Conservation (phyloP, 2,329 filamentous ascomycete genomes). For the Akanthomyces muscarius region DNA sequence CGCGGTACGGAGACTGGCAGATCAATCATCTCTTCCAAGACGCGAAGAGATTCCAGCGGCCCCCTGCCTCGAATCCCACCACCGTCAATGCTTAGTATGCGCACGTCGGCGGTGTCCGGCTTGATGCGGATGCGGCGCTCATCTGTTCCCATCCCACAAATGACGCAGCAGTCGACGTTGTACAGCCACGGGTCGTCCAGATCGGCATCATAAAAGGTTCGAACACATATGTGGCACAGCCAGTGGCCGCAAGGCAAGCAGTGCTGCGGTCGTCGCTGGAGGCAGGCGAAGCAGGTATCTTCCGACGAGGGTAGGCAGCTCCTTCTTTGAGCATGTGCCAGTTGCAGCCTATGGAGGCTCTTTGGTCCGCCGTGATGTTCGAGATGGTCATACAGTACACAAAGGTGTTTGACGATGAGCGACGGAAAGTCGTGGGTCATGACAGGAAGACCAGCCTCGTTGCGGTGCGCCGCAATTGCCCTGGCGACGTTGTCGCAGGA, state of each 20-base stretch:
- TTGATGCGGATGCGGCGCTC: slow-evolving; percentile 5
- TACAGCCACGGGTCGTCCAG: slow-evolving; percentile 13
- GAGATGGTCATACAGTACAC: not conserved
- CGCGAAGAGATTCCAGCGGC: slow-evolving; percentile 13
- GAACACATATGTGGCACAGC: slow-evolving; percentile 14
- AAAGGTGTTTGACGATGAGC: not conserved
- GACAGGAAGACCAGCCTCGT: not conserved
- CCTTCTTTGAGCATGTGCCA: not conserved
- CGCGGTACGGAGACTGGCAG: slow-evolving; percentile 16
- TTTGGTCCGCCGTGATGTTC: not conserved
- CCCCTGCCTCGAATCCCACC: slow-evolving; percentile 15
- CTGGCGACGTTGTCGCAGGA: not conserved
- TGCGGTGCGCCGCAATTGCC: not conserved
- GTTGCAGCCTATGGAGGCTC: not conserved
- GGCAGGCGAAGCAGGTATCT: slow-evolving; percentile 16
- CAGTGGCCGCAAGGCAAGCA: slow-evolving; percentile 15
- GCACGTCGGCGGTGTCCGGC: slow-evolving; percentile 13
- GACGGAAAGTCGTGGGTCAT: not conserved
- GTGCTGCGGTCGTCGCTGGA: slow-evolving; percentile 14
- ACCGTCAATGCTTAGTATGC: slow-evolving; percentile 18
- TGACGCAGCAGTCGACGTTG: slow-evolving; percentile 10
- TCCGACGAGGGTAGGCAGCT: slow-evolving; percentile 4
- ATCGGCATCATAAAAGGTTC: slow-evolving; percentile 5
- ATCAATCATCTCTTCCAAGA: slow-evolving; percentile 15
- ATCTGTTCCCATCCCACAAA: slow-evolving; percentile 7